Evolutionary conservation across 106 monocot species (phyloP), one percentile per base, ranked within the genome.

Genomic region (Amphibolis antarctica): DNA sequence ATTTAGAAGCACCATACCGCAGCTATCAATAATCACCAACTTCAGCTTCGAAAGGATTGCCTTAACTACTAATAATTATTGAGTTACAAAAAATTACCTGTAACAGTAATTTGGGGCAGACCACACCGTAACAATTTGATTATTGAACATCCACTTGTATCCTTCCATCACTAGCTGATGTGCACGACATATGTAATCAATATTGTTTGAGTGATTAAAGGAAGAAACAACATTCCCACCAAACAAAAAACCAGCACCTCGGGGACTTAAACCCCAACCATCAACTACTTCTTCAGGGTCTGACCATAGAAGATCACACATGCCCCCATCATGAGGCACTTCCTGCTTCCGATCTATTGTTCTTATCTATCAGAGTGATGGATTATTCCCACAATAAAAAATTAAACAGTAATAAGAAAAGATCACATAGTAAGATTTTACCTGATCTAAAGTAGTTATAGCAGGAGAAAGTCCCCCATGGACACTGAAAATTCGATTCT

Each of bases 111-210:
- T 98, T 46, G 98, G 98, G 60, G 98, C 98, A 50, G 98, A 98
- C 91, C 98, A 98, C 54, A 98, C 98, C 24, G 98, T 98, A 14
- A 98, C 91, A 67, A 98, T 98, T 72, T 87, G 86, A 55, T 91
- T 77, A 69, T 98, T 85, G 70, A 98, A 98, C 90, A 98, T 98
- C 98, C 98, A 91, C 48, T 98, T 98, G 58, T 82, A 98, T 43
- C 98, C 98, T 76, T 98, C 98, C 98, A 98, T 98, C 55, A 98
- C 98, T 25, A 91, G 66, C 58, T 98, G 98, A 79, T 98, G 98
- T 45, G 98, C 98, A 47, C 98, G 98, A 24, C 98, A 98, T 70
- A 98, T 98, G 72, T 81, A 98, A 70, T 91, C 91, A 31, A 91
- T 98, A 62, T 91, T 84, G 64, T 90, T 90, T 51, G 80, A 36